Conservation (phyloP, 176 grass and related monocot genomes). For the Aegilops longissima region DNA sequence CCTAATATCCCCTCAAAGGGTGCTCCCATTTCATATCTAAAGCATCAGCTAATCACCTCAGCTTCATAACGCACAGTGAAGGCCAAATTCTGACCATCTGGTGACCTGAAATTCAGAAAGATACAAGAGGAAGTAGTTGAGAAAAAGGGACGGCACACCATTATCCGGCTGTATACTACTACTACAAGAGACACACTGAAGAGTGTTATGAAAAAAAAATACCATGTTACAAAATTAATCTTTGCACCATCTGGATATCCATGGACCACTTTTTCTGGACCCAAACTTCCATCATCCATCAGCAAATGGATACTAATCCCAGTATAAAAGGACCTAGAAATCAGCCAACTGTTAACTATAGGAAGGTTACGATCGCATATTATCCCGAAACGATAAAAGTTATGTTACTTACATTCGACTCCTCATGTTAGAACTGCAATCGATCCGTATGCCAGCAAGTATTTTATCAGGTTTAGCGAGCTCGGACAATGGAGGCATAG, state of each 20-base stretch:
- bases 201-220: background rate
- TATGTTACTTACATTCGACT: slow-evolving; percentile 66
- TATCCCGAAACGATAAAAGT: background rate
- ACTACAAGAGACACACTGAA: background rate
- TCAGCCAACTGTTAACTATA: background rate
- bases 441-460: slow-evolving; percentile 78
- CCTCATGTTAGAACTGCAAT: slow-evolving; percentile 57
- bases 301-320: slow-evolving; percentile 67
- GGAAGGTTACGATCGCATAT: background rate
- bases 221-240: slow-evolving; percentile 94
- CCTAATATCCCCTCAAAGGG: background rate
- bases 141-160: background rate
- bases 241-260: slow-evolving; percentile 68
- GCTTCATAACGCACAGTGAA: slow-evolving; percentile 64
- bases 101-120: slow-evolving; percentile 55
- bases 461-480: slow-evolving; percentile 66
- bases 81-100: slow-evolving; percentile 63
- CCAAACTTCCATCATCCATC: slow-evolving; percentile 70
- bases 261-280: slow-evolving; percentile 61
- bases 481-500: slow-evolving; percentile 68
- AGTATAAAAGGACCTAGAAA: slow-evolving; percentile 72
- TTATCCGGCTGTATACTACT: background rate
- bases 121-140: background rate
- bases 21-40: slow-evolving; percentile 4
- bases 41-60: slow-evolving; percentile 56